A percentile compares a stretch with the other conserved stretches of the same genome.
Conservation (phyloP, 2,329 filamentous ascomycete genomes). For the Pezicula radicicola region DNA sequence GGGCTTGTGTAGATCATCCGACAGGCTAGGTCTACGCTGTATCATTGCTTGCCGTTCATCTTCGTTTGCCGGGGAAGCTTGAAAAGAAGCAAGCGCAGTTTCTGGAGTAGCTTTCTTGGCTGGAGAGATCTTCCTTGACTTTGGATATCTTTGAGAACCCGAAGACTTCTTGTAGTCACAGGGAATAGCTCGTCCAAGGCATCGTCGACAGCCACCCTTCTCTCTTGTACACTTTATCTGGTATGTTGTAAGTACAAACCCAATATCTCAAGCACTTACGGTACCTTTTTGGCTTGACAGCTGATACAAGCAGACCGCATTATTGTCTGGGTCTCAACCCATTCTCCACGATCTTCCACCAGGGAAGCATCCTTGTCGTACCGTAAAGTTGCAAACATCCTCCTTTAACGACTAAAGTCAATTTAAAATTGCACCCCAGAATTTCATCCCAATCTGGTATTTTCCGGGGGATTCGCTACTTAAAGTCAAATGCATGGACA, state of each 20-base stretch:
- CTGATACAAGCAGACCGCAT: neutral
- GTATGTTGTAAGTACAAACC: neutral
- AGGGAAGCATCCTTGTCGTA: neutral
- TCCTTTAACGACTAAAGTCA: no score
- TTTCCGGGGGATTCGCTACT: no score
- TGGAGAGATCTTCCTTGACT: neutral
- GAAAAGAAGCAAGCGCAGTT: no score
- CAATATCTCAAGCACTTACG: neutral
- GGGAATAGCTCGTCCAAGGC: neutral
- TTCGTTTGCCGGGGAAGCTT: no score
- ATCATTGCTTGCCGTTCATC: no score
- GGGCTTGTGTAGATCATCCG: no score
- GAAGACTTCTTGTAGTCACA: neutral
- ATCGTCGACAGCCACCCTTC: neutral
- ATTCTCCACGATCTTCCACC: neutral
- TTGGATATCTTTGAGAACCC: neutral
- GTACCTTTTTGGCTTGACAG: neutral
- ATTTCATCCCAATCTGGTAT: no score
- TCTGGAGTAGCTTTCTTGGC: no score
- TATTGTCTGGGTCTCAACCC: neutral
- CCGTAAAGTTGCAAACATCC: neutral
- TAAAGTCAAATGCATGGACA: no score
- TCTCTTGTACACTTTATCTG: neutral
- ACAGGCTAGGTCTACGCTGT: no score
- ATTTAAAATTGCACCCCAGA: no score